These are phyloP conservation scores for Chrysoporthe austroafricana DNA, from an alignment of 2,329 filamentous ascomycete species.

Conservation along the genomic window DNA sequence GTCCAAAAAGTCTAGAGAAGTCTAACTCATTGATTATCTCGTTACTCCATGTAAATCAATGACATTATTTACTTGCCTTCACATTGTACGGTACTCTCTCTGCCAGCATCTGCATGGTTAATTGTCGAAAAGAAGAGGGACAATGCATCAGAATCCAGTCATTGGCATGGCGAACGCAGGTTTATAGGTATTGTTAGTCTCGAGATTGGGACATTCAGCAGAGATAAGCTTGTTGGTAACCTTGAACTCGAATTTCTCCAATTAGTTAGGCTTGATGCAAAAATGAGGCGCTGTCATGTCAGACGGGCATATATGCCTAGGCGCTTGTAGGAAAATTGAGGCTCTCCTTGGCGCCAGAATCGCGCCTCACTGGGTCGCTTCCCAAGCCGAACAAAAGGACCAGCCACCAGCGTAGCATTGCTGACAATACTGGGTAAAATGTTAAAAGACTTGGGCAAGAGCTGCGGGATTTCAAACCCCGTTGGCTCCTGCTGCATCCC, in stretches of 20 bases:
- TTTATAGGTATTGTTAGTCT: neutral
- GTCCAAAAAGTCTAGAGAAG: neutral
- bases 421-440: neutral
- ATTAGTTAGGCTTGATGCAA: neutral
- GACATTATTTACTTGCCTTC: neutral
- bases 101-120: neutral
- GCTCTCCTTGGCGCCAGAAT: neutral
- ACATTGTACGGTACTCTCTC: neutral
- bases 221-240: neutral
- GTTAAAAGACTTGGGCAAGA: neutral
- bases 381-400: neutral
- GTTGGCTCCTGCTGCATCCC: neutral
- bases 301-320: neutral
- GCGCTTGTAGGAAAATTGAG: neutral
- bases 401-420: neutral
- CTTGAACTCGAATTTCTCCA: neutral
- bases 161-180: neutral
- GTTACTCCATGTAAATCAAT: neutral
- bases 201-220: neutral
- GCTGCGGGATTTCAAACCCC: neutral
- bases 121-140: neutral
- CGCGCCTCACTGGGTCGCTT: neutral
- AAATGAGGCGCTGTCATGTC: conserved; percentile 1
- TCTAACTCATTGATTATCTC: neutral
- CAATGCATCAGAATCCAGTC: neutral